phyloP scores from a whole-genome alignment of 2,329 filamentous ascomycete genomes.

The Colletotrichum horii region DNA sequence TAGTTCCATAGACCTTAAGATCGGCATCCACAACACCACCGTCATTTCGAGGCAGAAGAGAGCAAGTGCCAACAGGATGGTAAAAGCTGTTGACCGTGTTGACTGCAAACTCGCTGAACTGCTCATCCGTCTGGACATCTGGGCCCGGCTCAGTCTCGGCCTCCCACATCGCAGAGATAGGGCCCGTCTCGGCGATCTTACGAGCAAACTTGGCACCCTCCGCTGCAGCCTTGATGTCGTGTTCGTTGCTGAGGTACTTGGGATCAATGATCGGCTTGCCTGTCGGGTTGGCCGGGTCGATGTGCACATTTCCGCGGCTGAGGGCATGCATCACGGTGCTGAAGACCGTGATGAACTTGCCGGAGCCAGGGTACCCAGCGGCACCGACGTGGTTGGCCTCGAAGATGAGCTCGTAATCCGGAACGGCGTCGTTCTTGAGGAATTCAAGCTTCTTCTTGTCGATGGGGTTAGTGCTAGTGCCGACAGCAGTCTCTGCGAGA shows the following conservation, averaged over 20 bases:
- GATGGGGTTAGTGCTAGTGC: slow-evolving; percentile 30
- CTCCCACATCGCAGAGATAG: slow-evolving; percentile 5
- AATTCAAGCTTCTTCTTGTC: slow-evolving; percentile 44
- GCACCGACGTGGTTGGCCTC: slow-evolving; percentile 34
- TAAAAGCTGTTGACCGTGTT: slow-evolving; percentile 27
- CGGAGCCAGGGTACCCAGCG: slow-evolving; percentile 29
- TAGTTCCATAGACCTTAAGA: slow-evolving; percentile 47
- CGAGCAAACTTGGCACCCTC: slow-evolving; percentile 30
- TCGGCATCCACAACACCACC: slow-evolving; percentile 44
- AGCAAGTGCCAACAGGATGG: slow-evolving; percentile 42
- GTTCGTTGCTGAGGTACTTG: slow-evolving; percentile 32
- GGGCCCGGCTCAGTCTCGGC: slow-evolving; percentile 14
- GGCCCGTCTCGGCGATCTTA: slow-evolving; percentile 9
- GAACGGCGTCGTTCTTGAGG: slow-evolving; percentile 34
- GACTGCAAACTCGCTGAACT: slow-evolving; percentile 6
- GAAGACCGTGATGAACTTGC: slow-evolving; percentile 24
- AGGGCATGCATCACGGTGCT: slow-evolving; percentile 24
- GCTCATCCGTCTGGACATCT: not conserved
- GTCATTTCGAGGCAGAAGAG: slow-evolving; percentile 42
- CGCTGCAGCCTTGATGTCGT: slow-evolving; percentile 33
- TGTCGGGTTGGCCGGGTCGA: slow-evolving; percentile 33
- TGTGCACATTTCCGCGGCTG: slow-evolving; percentile 26
- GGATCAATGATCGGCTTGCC: slow-evolving; percentile 32
- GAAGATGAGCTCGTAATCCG: slow-evolving; percentile 33
- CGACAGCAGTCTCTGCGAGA: slow-evolving; percentile 35